A percentile compares a stretch with the other conserved stretches of the same genome.
phyloP scores from a whole-genome alignment of 176 grass and related monocot genomes.

The Zea mays region DNA sequence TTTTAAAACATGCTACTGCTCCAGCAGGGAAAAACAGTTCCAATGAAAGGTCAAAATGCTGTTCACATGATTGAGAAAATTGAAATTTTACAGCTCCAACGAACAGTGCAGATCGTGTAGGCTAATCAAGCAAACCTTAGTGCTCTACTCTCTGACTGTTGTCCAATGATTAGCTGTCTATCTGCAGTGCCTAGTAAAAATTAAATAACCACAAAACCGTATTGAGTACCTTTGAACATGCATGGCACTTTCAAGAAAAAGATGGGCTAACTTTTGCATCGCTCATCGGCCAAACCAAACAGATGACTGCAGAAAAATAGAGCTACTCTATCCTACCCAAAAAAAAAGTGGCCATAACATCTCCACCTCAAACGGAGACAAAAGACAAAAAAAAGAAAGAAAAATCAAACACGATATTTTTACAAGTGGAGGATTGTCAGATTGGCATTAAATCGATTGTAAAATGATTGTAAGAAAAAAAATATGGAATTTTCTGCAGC shows the following conservation, averaged over 20 bases:
- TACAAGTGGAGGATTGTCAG: too few species aligned
- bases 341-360: background rate
- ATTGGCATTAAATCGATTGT: background rate
- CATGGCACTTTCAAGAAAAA: constrained; percentile 4
- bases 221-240: background rate
- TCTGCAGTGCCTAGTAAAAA: background rate
- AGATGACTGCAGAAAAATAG: background rate
- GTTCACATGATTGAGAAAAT: background rate
- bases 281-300: background rate
- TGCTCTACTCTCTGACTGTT: background rate
- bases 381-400: background rate
- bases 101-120: background rate
- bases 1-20: background rate
- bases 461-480: background rate
- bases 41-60: constrained; percentile 1
- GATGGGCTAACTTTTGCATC: background rate
- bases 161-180: background rate
- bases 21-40: background rate
- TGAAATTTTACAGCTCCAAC: background rate
- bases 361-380: background rate
- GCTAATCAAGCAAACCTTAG: background rate
- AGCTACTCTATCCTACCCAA: background rate
- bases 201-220: background rate
- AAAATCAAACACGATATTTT: background rate
- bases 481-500: background rate